These are phyloP conservation scores for Candida dendrica DNA, from an alignment of 805 yeast species.

Conservation along the genomic window DNA sequence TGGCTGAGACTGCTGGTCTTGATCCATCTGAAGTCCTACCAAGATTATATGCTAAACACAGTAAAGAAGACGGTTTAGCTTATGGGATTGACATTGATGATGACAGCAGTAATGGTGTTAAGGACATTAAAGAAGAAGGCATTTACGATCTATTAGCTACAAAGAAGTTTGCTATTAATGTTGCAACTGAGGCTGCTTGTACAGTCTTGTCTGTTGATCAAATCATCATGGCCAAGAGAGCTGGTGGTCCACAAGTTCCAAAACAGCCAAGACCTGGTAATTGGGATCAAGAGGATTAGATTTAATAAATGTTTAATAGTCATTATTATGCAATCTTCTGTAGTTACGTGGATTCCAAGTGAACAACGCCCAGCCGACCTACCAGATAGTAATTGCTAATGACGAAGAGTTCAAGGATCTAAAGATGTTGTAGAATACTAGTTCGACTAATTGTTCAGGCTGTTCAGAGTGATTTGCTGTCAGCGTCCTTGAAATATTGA, in stretches of 20 bases:
- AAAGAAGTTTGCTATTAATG: constrained; percentile 79
- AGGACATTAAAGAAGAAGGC: constrained; percentile 62
- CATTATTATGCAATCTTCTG: too few relatives aligned
- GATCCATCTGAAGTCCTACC: constrained; percentile 88
- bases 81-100: constrained; percentile 78
- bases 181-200: constrained; percentile 92
- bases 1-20: constrained; percentile 92
- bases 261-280: constrained; percentile 82
- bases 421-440: too few relatives aligned
- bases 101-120: constrained; percentile 56
- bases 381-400: too few relatives aligned
- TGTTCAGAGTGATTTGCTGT: too few relatives aligned
- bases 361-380: too few relatives aligned
- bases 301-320: not conserved
- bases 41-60: constrained; percentile 81
- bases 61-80: constrained; percentile 33
- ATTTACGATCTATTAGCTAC: constrained; percentile 76
- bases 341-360: too few relatives aligned
- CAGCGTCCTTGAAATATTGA: too few relatives aligned
- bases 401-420: too few relatives aligned
- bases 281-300: constrained; percentile 89
- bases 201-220: constrained; percentile 92
- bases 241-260: constrained; percentile 95
- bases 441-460: too few relatives aligned
- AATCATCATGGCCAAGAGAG: constrained; percentile 97